These are phyloP conservation scores for Aquilaria yunnanensis DNA, from an alignment of 345 rosid species.

Conservation along the genomic window DNA sequence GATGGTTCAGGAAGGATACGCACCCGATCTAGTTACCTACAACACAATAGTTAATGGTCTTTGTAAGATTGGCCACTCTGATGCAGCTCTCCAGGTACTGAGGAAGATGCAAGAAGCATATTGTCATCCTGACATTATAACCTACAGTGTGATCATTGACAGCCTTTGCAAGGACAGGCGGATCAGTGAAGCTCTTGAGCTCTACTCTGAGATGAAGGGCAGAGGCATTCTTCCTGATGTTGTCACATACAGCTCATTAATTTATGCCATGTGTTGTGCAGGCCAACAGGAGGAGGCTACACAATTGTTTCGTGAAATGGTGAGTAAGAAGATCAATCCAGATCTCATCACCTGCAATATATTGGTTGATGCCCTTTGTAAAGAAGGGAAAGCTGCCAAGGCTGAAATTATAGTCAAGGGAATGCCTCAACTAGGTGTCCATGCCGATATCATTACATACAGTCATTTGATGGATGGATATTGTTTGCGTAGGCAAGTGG, in stretches of 20 bases:
- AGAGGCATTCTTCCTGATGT: background rate
- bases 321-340: background rate
- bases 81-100: slow-evolving; percentile 9
- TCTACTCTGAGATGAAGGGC: background rate
- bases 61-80: slow-evolving; percentile 8
- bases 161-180: background rate
- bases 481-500: background rate
- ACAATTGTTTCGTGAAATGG: background rate
- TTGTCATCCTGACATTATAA: background rate
- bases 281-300: background rate
- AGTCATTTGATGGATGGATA: background rate
- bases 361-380: slow-evolving; percentile 3
- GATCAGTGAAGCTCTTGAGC: background rate
- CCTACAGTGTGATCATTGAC: background rate
- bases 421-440: background rate
- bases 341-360: background rate
- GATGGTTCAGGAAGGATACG: background rate
- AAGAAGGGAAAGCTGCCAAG: background rate
- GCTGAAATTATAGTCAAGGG: background rate
- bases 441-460: background rate
- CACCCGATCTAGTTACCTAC: slow-evolving; percentile 1
- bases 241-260: background rate
- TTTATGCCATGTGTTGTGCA: background rate
- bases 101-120: slow-evolving; percentile 3
- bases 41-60: slow-evolving; percentile 6